Evolutionary conservation across 1,139 yeast genomes (phyloP).

Genomic region (Candida glucosophila): DNA sequence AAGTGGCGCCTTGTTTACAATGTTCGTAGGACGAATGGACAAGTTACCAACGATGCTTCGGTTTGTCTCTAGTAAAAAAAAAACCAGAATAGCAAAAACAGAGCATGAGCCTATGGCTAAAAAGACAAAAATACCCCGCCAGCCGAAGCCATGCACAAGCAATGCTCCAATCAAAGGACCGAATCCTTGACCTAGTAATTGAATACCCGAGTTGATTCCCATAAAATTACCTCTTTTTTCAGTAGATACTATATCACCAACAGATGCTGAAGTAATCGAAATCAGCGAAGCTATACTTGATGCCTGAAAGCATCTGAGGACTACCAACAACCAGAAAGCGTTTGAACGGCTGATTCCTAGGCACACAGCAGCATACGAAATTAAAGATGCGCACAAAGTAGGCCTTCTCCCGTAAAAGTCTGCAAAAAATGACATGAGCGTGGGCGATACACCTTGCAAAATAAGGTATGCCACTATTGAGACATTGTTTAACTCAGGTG

Average conservation of each 20-base stretch:
- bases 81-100: conserved; percentile 23
- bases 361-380: conserved; percentile 23
- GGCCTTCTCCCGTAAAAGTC: conserved; percentile 69
- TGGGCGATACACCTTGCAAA: conserved; percentile 65
- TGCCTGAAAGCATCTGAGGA: conserved; percentile 32
- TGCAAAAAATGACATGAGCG: conserved; percentile 55
- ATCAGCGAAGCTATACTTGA: conserved; percentile 34
- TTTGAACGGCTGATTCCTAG: conserved; percentile 27
- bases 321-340: conserved; percentile 27
- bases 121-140: conserved; percentile 77
- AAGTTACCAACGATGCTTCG: conserved; percentile 64
- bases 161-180: conserved; percentile 74
- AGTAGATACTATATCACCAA: conserved; percentile 54
- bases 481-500: conserved; percentile 49
- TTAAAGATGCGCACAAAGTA: conserved; percentile 40
- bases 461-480: conserved; percentile 66
- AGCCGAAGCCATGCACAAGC: conserved; percentile 48
- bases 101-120: conserved; percentile 51
- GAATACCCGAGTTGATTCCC: conserved; percentile 56
- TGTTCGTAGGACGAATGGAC: conserved; percentile 34
- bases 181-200: conserved; percentile 62
- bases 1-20: conserved; percentile 37
- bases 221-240: conserved; percentile 57
- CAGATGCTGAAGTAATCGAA: conserved; percentile 29
- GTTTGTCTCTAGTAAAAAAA: conserved; percentile 64